These are phyloP conservation scores for Wallacemonas sp. DNA, from an alignment of 208 protist species.

Conservation along the genomic window DNA sequence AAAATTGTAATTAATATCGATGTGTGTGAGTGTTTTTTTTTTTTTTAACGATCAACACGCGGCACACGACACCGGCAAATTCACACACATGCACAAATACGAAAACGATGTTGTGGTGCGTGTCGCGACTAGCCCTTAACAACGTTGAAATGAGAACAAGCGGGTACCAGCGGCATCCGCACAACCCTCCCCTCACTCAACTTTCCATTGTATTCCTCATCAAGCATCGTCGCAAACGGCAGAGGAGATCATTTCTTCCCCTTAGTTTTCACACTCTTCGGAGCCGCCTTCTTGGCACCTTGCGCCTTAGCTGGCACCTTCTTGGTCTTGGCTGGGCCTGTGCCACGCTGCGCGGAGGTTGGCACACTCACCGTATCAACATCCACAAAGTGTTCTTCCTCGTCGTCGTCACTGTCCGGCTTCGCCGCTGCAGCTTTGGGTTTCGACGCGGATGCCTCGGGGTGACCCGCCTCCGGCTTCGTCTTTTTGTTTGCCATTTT, in stretches of 20 bases:
- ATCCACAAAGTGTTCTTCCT: constrained; percentile 77
- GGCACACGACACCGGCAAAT: no score
- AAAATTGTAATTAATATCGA: not conserved
- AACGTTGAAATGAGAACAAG: no score
- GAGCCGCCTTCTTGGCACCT: not conserved
- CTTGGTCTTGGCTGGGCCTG: not conserved
- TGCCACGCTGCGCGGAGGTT: not conserved
- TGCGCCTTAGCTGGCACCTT: constrained; percentile 5
- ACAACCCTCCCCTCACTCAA: no score
- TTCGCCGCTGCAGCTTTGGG: constrained; percentile 17
- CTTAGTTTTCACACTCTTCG: constrained; percentile 17
- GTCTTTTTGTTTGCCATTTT: constrained; percentile 12
- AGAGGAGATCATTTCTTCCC: constrained; percentile 31
- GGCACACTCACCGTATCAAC: constrained; percentile 38
- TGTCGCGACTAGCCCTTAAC: no score
- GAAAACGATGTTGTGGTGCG: no score
- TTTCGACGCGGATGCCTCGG: constrained; percentile 4
- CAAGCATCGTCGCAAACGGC: no score
- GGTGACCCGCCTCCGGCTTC: constrained; percentile 12
- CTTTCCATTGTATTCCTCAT: no score
- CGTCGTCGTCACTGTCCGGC: constrained; percentile 29
- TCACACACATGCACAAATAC: no score
- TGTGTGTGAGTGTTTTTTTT: no score
- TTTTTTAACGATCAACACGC: no score
- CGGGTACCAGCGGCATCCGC: no score